Evolutionary conservation across 345 rosid species (phyloP), one percentile per base, ranked within the genome.

Genomic region (Salix viminalis): DNA sequence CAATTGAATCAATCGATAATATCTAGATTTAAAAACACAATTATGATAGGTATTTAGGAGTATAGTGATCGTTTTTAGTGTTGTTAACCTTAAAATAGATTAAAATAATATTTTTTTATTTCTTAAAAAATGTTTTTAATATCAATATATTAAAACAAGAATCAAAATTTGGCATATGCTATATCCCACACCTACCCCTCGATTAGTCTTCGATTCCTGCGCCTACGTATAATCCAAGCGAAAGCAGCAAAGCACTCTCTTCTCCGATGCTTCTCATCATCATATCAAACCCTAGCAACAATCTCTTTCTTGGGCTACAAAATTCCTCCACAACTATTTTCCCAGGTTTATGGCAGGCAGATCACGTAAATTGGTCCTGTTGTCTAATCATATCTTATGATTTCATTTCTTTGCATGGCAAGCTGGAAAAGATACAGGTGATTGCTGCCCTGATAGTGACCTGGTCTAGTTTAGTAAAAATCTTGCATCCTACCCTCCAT

Each of bases 241-340:
- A 69, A 76, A 69, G 60, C 58, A 41, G 32, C 61, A 9, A 37
- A 42, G 58, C 62, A 76, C 50, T 61, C 66, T 12, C 15, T 58
- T 58, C 64, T 58, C 23, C 26, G 42, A 69, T 69, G 74, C 74
- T 58, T 12, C 68, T 76, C 36, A 6, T 76, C 36, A 76, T 46
- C 79, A 56, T 28, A 60, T n/a, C 3, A 4, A 64, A 30, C 74
- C 79, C 64, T 32, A 2, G 21, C 15, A 56, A n/a, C 15, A 18
- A 28, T 21, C 39, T 19, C 18, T 21, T 34, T 32, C 18, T 11
- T 30, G 19, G 14, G 54, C 28, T n/a, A 3, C 39, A 39, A 65
- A 16, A 19, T 65, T 24, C 32, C 34, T 23, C 28, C 34, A 69
- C 52, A 26, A 21, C 6, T 28, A 16, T 7, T 65, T 65, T 30